Conservation (phyloP, 2,329 filamentous ascomycete genomes). For the Xylariaceae sp. region DNA sequence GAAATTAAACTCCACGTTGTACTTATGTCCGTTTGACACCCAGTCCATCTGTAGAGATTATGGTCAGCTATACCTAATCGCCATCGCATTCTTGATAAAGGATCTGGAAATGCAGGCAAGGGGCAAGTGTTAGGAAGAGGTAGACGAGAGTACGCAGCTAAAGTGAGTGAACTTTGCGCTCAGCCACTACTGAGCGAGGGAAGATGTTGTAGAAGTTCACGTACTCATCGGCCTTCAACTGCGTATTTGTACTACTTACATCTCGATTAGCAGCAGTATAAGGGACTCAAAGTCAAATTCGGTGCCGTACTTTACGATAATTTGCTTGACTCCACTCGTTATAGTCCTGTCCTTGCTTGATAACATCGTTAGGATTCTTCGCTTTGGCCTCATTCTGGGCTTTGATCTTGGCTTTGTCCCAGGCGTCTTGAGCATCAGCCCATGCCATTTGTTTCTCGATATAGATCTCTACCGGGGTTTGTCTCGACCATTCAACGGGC, state of each 20-base stretch:
- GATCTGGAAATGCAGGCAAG: no score
- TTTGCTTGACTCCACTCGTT: neutral
- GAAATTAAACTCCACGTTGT: neutral
- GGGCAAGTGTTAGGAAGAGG: no score
- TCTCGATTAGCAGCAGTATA: no score
- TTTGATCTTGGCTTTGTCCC: neutral
- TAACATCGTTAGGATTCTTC: neutral
- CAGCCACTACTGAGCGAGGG: no score
- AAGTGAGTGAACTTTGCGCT: no score
- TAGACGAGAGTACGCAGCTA: no score
- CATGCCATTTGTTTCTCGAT: neutral
- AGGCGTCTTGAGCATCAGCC: neutral
- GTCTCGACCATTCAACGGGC: neutral
- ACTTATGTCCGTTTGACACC: constrained; percentile 2
- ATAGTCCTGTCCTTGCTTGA: neutral
- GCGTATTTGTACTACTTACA: neutral
- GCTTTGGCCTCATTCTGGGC: neutral
- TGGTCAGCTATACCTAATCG: no score
- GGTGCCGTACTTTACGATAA: neutral
- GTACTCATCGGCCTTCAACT: neutral
- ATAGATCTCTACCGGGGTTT: neutral
- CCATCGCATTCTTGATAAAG: no score
- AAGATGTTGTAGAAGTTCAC: no score
- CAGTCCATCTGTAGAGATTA: constrained; percentile 7
- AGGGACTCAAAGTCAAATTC: neutral